Conservation (phyloP, 2,329 filamentous ascomycete species). For the Tolypocladium album region DNA sequence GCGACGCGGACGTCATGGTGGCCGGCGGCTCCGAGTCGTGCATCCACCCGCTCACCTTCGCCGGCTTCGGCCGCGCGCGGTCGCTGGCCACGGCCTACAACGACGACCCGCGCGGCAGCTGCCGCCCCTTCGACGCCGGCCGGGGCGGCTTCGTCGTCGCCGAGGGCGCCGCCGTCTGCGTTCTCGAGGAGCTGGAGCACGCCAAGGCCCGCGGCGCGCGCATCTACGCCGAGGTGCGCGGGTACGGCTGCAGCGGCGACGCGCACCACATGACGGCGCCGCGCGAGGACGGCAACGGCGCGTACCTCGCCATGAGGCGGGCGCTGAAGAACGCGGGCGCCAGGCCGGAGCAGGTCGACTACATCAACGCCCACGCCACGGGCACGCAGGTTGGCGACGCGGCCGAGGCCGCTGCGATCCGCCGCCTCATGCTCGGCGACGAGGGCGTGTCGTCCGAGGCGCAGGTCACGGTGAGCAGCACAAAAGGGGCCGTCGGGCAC, state of each 20-base stretch:
- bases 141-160: slow-evolving; percentile 84
- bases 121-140: slow-evolving; percentile 74
- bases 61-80: slow-evolving; percentile 79
- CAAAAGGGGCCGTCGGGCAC: slow-evolving; percentile 88
- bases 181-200: slow-evolving; percentile 86
- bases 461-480: slow-evolving; percentile 77
- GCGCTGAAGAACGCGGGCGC: slow-evolving; percentile 65
- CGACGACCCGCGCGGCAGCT: slow-evolving; percentile 56
- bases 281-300: slow-evolving; percentile 69
- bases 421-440: slow-evolving; percentile 61
- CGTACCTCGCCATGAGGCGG: slow-evolving; percentile 73
- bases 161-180: slow-evolving; percentile 78
- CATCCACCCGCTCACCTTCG: slow-evolving; percentile 86
- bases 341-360: slow-evolving; percentile 63
- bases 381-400: slow-evolving; percentile 76
- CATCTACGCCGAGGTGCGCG: slow-evolving; percentile 81
- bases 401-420: slow-evolving; percentile 80
- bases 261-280: slow-evolving; percentile 92
- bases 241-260: slow-evolving; percentile 86
- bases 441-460: slow-evolving; percentile 51
- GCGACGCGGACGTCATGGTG: slow-evolving; percentile 90
- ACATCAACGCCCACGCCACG: slow-evolving; percentile 93
- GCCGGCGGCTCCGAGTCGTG: slow-evolving; percentile 94
- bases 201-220: slow-evolving; percentile 66
- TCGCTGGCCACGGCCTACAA: slow-evolving; percentile 80